These are phyloP conservation scores for Athelia psychrophila DNA, from an alignment of 1,284 basidiomycete genomes.

Conservation along the genomic window DNA sequence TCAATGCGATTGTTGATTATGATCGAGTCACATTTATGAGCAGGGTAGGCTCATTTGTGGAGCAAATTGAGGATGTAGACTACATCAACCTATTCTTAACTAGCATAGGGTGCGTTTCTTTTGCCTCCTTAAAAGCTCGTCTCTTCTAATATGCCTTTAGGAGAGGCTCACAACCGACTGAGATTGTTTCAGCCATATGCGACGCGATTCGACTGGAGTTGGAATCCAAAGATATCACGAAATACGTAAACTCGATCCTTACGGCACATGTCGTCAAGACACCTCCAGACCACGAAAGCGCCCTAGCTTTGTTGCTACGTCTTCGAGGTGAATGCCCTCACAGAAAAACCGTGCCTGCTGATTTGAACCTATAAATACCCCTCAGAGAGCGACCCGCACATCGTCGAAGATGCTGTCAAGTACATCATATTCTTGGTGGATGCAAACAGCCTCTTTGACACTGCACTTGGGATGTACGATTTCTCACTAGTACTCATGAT, in stretches of 20 bases:
- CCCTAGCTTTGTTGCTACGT: constrained; percentile 72
- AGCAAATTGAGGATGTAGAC: constrained; percentile 88
- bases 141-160: constrained; percentile 29
- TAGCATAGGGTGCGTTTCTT: constrained; percentile 64
- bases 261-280: constrained; percentile 92
- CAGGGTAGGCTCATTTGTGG: constrained; percentile 66
- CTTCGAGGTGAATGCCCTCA: constrained; percentile 74
- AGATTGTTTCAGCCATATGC: constrained; percentile 72
- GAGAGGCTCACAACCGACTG: constrained; percentile 51
- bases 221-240: constrained; percentile 68
- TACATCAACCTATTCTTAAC: constrained; percentile 93
- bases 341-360: background rate
- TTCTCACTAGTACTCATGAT: constrained; percentile 95
- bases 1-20: constrained; percentile 86
- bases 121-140: background rate
- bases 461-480: constrained; percentile 98
- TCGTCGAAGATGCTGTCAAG: constrained; percentile 95
- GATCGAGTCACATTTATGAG: constrained; percentile 67
- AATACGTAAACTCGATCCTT: constrained; percentile 88
- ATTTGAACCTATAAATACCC: too few species aligned
- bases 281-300: constrained; percentile 90
- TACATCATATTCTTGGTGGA: constrained; percentile 99
- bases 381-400: constrained; percentile 64
- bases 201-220: constrained; percentile 77
- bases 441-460: constrained; percentile 89